Evolutionary conservation across 768 basidiomycete genomes (phyloP), one percentile per base, ranked within the genome.

Genomic region (Leccinum disarticulatum): DNA sequence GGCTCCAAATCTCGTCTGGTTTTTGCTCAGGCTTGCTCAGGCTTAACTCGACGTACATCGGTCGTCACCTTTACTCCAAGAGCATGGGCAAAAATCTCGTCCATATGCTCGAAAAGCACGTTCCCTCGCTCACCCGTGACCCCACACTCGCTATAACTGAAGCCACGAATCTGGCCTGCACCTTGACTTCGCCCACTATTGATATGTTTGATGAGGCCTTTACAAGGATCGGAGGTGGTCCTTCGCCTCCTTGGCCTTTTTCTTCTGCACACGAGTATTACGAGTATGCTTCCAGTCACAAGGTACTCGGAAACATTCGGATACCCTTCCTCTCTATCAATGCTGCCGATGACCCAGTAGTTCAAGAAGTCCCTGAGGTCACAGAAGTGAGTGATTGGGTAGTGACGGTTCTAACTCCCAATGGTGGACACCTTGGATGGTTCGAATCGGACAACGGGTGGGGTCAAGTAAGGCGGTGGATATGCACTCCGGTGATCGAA

Each of bases 381-480:
- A 78, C 77, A 7, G 79, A 77, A 58, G 79, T 77, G 27, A 84
- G 83, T 63, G 77, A 77, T 6, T 81, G 81, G 67, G 81, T 87
- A 14, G 77, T 83, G 3, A 83, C 87, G 76, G 85, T 77, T 22
- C 68, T 87, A 51, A 91, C 92, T 0, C 72, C 77, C 31, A 73
- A 77, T 22, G 92, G 90, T 1, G 90, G 91, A 0, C 91, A 93
- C 75, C 78, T 93, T 14, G 93, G 93, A 38, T 95, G 91, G 91
- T 92, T 91, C 65, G 82, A 89, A 73, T 72, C 78, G 30, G 78
- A 77, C 38, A 68, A 71, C 27, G 66, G 58, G 35, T 74, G 71
- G 65, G 61, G 72, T 56, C 65, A 64, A 61, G 69, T 74, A 51
- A 66, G 58, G 54, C 77, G 90, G 55, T 92, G 90, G 90, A 78